Conservation (phyloP, 306 rosid species). For the Pyrus bretschneideri region DNA sequence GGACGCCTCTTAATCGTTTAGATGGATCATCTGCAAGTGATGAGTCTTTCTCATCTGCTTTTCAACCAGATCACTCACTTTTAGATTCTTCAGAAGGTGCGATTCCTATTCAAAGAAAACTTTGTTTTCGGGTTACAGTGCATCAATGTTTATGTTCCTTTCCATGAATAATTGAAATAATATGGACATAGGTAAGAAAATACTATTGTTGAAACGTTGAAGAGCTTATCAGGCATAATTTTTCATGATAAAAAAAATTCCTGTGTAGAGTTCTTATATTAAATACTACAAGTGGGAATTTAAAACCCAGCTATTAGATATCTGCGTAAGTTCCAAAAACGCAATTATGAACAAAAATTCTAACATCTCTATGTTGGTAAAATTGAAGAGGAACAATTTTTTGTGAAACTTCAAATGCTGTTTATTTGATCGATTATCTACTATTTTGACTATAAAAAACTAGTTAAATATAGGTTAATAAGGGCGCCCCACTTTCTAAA, state of each 20-base stretch:
- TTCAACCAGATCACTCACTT: constrained; percentile 12
- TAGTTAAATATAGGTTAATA: not conserved
- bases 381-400: not conserved
- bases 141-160: not conserved
- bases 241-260: not conserved
- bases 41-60: constrained; percentile 34
- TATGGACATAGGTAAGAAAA: not conserved
- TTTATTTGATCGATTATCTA: not conserved
- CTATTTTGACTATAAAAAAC: not conserved
- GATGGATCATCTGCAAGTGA: constrained; percentile 36
- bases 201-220: not conserved
- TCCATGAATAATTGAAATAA: not conserved
- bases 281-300: constrained; percentile 29
- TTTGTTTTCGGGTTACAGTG: not conserved
- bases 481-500: not conserved
- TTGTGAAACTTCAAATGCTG: not conserved
- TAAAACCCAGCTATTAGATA: constrained; percentile 11
- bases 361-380: not conserved
- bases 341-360: not conserved
- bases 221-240: not conserved
- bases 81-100: constrained; percentile 50
- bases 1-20: constrained; percentile 40
- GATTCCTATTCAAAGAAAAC: not conserved
- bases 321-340: not conserved
- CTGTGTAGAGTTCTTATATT: not conserved